Evolutionary conservation across 2,329 filamentous ascomycete genomes (phyloP), one percentile per base, ranked within the genome.

Genomic region (Bipolaris oryzae): DNA sequence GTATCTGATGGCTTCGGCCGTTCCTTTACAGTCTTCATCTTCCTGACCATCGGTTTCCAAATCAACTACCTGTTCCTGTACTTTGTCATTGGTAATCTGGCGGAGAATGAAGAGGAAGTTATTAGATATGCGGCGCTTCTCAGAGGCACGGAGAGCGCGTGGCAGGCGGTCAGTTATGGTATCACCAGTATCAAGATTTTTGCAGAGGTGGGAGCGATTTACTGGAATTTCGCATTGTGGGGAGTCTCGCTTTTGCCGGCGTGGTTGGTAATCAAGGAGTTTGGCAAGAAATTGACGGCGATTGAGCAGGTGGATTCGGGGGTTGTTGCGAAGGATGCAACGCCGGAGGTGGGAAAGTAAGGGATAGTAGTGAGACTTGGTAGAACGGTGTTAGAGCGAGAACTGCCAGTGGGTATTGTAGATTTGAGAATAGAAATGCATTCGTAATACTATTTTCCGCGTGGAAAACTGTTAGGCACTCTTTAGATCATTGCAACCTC

Each of bases 11-110:
- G 86, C 0, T 92, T 92, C 52, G 88, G 88, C 0, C 79, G 80
- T 37, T 86, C 82, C 0, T 92, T 91, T 63, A 84, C 82, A 0
- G 79, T 90, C 16, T 91, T 89, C 71, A 67, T 92, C 5, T 84
- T 92, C 63, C 81, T 89, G 63, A 85, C 86, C 0, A 75, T 85
- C 10, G 85, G 87, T 0, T 91, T 91, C 64, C 89, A 91, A 74
- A 63, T 90, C 7, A 91, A 91, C 71, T 92, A 92, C 69, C 80
- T 91, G 61, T 91, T 87, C 70, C 74, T 91, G 80, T 90, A 91
- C 76, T 91, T 91, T 66, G 79, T 91, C 57, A 84, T 91, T 9
- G 82, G 85, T 3, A 87, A 90, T 63, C 71, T 92, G 2, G 87
- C 89, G 1, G 74, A 79, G 4, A 79, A 81, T 5, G 81, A 89